Evolutionary conservation across 2,329 filamentous ascomycete genomes (phyloP), one percentile per base, ranked within the genome.

Genomic region (Fusarium marasasianum): DNA sequence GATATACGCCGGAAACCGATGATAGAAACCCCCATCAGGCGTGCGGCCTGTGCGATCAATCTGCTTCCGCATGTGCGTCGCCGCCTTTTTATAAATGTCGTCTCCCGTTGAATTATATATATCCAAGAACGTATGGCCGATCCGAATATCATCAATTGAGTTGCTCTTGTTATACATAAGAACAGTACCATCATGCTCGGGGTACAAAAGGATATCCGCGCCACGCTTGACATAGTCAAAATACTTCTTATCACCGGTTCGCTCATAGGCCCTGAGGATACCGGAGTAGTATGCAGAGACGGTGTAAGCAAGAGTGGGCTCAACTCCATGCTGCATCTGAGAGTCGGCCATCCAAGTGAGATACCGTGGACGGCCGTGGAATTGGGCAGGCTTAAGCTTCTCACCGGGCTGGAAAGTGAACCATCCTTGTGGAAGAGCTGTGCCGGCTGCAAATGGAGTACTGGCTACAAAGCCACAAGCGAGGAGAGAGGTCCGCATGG

Each of bases 21-120:
- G 87, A 86, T 87, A 89, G 79, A 90, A 87, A 0, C 87, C 88
- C 8, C 87, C 87, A 0, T 81, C 77, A 0, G 84, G 77, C 1
- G 85, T 90, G 29, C 87, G 82, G 9, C 72, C 72, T 26, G 51
- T 71, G 20, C 67, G 67, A 10, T 74, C 63, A 55, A 73, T 74
- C 47, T 73, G 72, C 1, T 71, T 48, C 5, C 72, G 47, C 54
- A 74, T 69, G 12, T 44, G 14, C 7, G 61, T 40, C 15, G 72
- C 72, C 9, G 72, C 72, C 17, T 47, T 73, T 20, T 73, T 71
- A 45, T 74, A 71, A n/a, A 73, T 73, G 5, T 64, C 64, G 3
- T 66, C 55, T 10, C 71, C 71, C 4, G 72, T 73, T 3, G 37
- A 41, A 26, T 74, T 71, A 35, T 71, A 73, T 2, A 74, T 71